phyloP scores from a whole-genome alignment of 768 basidiomycete genomes.

The Russula vinacea region DNA sequence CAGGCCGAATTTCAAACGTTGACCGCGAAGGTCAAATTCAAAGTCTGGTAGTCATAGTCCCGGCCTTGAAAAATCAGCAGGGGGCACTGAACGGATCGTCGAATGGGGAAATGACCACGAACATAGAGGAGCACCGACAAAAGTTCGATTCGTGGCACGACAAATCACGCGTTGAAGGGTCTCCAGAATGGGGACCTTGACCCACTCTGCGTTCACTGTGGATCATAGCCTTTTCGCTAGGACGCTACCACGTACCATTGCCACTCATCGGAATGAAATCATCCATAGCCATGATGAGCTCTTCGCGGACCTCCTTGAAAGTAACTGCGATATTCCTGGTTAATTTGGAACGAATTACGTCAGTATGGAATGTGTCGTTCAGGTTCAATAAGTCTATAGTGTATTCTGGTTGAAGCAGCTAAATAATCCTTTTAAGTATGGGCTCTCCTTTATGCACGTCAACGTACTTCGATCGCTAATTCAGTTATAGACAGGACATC shows the following conservation, averaged over 20 bases:
- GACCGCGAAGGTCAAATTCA: constrained; percentile 35
- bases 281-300: background rate
- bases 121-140: constrained; percentile 45
- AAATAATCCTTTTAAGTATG: background rate
- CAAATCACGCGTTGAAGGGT: constrained; percentile 18
- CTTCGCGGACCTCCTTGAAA: background rate
- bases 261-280: no score
- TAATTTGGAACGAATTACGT: constrained; percentile 2
- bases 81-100: background rate
- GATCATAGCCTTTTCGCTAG: background rate
- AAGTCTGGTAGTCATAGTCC: constrained; percentile 39
- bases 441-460: no score
- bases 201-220: constrained; percentile 40
- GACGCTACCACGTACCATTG: constrained; percentile 33
- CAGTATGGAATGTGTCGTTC: background rate
- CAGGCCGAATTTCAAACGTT: constrained; percentile 37
- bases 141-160: no score
- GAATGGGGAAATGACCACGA: background rate
- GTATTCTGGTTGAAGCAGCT: background rate
- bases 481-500: background rate
- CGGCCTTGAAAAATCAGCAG: constrained; percentile 38
- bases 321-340: background rate
- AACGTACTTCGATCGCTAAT: background rate
- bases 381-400: background rate
- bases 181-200: constrained; percentile 31